phyloP scores from a whole-genome alignment of 2,329 filamentous ascomycete species.

The Metarhizium anisopliae region DNA sequence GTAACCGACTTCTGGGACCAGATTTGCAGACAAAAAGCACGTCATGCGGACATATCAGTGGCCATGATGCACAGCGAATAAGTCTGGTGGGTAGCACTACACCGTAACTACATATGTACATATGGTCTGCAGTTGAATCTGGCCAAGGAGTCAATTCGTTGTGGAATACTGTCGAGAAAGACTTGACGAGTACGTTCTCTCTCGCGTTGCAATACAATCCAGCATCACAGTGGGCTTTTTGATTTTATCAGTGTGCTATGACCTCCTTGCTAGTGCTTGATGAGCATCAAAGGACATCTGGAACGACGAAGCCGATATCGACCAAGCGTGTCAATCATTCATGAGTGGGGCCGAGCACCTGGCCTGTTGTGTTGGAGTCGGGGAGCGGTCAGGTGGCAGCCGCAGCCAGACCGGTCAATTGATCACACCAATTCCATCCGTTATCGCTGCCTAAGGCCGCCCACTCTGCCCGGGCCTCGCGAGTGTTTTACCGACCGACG shows the following conservation, averaged over 20 bases:
- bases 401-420: background rate
- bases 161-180: too few species aligned
- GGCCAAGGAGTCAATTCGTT: too few species aligned
- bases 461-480: background rate
- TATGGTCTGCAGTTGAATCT: too few species aligned
- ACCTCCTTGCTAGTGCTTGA: background rate
- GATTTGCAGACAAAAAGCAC: background rate
- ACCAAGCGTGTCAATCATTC: background rate
- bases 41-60: background rate
- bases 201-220: too few species aligned
- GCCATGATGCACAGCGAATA: too few species aligned
- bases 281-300: too few species aligned
- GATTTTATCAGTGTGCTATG: background rate
- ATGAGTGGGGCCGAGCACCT: background rate
- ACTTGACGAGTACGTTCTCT: too few species aligned
- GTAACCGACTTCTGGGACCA: background rate
- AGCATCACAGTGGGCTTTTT: too few species aligned
- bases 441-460: conserved; percentile 29
- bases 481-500: conserved; percentile 14
- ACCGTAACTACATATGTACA: too few species aligned
- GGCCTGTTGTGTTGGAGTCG: background rate
- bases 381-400: background rate
- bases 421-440: conserved; percentile 2
- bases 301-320: too few species aligned
- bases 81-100: background rate